Base-by-base conservation (phyloP, 2,329 filamentous ascomycete genomes). In the Aspergillus luchuensis region DNA sequence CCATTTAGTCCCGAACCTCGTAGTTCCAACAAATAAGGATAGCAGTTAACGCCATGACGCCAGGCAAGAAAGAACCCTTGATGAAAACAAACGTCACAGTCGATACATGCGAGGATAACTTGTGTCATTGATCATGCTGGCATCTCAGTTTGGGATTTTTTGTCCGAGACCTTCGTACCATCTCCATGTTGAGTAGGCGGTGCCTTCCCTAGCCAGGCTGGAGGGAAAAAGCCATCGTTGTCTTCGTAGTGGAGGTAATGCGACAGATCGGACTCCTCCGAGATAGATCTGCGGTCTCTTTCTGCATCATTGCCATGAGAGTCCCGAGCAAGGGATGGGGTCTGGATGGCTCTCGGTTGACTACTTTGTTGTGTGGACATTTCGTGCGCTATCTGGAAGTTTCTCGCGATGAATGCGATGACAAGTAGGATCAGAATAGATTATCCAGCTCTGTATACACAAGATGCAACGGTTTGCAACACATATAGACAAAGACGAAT, bases 211-310 rank as follows among this genome's bases (percentile, higher is more conserved):
- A 73, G 58, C 67, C 68, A 68, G 39, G 48, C 64, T 3, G 72
- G 72, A 25, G 72, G 71, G 47, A 76, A 76, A 59, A 76, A 76
- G 55, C 67, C 66, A 36, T 71, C 71, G 50, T 76, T 74, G 49
- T 76, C 73, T 59, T 76, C 72, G 28, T 71, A 76, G 56, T 74
- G 69, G 17, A 75, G 72, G 60, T 71, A 67, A 64, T 76, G 72
- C 28, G 69, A 68, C 17, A 73, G 21, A 21, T 70, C 64, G 5
- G 67, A 64, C 21, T 70, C 59, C n/a, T 57, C 43, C 11, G 56
- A 60, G 19, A 13, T 60, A 25, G 33, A 30, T 45, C 56, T 62
- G 47, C 52, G 55, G 33, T 49, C 21, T 36, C 51, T 30, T 53
- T 33, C 25, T 11, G 39, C 36, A n/a, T 58, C 47, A 17, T 28